phyloP scores from a whole-genome alignment of 1,139 yeast genomes.

The Candida tunisiensis region DNA sequence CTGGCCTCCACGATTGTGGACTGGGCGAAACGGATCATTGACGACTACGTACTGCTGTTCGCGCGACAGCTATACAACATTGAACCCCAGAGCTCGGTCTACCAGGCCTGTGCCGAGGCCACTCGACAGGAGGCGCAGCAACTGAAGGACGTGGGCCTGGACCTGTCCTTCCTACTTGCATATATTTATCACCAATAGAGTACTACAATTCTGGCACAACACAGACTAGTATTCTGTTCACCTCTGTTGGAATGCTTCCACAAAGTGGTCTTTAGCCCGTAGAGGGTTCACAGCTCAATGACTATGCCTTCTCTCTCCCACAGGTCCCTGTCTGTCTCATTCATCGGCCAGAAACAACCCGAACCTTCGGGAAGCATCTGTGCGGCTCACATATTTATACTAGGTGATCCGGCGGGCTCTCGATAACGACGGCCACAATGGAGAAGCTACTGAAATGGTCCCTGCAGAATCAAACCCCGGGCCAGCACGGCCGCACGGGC shows the following conservation, averaged over 20 bases:
- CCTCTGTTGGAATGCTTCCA: not conserved
- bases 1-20: slow-evolving; percentile 28
- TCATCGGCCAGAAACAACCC: too few relatives aligned
- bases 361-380: too few relatives aligned
- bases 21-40: slow-evolving; percentile 61
- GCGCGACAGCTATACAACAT: slow-evolving; percentile 57
- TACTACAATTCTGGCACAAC: too few relatives aligned
- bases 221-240: not conserved
- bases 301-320: too few relatives aligned
- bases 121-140: slow-evolving; percentile 44
- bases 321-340: too few relatives aligned
- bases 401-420: too few relatives aligned
- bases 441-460: slow-evolving; percentile 90
- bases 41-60: slow-evolving; percentile 39
- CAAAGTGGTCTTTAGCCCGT: too few relatives aligned
- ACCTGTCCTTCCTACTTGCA: slow-evolving; percentile 24
- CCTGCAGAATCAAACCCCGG: slow-evolving; percentile 25
- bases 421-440: too few relatives aligned
- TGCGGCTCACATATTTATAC: too few relatives aligned
- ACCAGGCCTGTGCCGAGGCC: slow-evolving; percentile 34
- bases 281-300: too few relatives aligned
- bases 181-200: too few relatives aligned
- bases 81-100: slow-evolving; percentile 28
- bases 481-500: slow-evolving; percentile 10
- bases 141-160: slow-evolving; percentile 51